These are phyloP conservation scores for Chlorella sp. DNA, from an alignment of 139 green algal species.

Conservation along the genomic window DNA sequence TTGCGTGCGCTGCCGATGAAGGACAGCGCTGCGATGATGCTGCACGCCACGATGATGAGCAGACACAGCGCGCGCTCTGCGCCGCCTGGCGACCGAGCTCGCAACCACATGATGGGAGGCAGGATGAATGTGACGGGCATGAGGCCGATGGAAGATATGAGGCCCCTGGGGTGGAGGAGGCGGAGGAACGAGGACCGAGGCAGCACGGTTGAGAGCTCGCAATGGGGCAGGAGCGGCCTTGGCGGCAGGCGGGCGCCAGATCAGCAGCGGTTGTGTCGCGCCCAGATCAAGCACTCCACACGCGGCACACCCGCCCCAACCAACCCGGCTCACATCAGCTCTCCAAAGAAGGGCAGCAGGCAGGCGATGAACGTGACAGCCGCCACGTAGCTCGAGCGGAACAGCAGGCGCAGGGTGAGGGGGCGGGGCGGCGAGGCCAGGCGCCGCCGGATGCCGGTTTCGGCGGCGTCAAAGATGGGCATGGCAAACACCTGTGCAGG, in stretches of 20 bases:
- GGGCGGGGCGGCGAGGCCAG: slow-evolving; percentile 25
- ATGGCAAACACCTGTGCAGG: slow-evolving; percentile 26
- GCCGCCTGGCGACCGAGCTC: slow-evolving; percentile 19
- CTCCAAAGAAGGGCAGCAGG: slow-evolving; percentile 69
- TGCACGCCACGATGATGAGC: slow-evolving; percentile 34
- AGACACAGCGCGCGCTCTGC: slow-evolving; percentile 33
- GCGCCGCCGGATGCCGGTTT: not conserved
- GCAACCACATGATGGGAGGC: slow-evolving; percentile 51
- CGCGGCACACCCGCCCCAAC: no score
- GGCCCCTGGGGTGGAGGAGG: not conserved
- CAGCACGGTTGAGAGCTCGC: not conserved
- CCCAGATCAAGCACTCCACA: no score
- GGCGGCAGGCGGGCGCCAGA: not conserved
- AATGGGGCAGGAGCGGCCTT: no score
- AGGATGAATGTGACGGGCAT: slow-evolving; percentile 61
- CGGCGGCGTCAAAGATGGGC: slow-evolving; percentile 28
- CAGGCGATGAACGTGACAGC: slow-evolving; percentile 51
- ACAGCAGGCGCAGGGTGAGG: slow-evolving; percentile 38
- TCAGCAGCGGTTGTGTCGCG: not conserved
- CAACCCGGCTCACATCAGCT: slow-evolving; percentile 46
- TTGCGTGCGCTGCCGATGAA: slow-evolving; percentile 46
- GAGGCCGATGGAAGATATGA: slow-evolving; percentile 17
- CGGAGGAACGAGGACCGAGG: not conserved
- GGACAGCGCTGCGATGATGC: slow-evolving; percentile 40
- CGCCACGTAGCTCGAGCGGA: slow-evolving; percentile 54